Evolutionary conservation across 345 rosid genomes (phyloP).

Genomic region (Streptanthus diversifolius): DNA sequence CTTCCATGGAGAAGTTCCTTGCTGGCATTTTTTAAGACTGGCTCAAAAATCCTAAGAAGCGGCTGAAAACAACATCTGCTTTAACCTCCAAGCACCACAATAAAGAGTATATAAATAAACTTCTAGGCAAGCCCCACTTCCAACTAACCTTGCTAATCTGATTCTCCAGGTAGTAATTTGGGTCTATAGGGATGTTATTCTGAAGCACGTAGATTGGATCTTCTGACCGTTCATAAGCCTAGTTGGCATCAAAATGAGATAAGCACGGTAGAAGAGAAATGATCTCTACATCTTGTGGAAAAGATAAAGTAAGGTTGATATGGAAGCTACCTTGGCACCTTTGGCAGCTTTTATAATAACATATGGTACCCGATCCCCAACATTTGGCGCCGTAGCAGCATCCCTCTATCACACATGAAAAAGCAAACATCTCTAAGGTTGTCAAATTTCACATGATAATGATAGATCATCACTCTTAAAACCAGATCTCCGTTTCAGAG

Average conservation of each 20-base stretch:
- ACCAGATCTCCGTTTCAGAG: not conserved
- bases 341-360: slow-evolving; percentile 89
- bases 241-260: slow-evolving; percentile 25
- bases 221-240: slow-evolving; percentile 97
- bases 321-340: slow-evolving; percentile 83
- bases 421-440: slow-evolving; percentile 6
- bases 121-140: slow-evolving; percentile 2
- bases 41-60: slow-evolving; percentile 90
- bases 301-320: not conserved
- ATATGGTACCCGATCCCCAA: slow-evolving; percentile 97
- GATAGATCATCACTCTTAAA: not conserved
- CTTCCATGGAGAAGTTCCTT: slow-evolving; percentile 87
- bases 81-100: slow-evolving; percentile 6
- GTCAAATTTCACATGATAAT: slow-evolving; percentile 19
- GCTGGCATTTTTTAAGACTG: slow-evolving; percentile 92
- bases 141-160: slow-evolving; percentile 86
- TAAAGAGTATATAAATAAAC: slow-evolving; percentile 1
- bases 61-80: slow-evolving; percentile 55
- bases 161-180: slow-evolving; percentile 88
- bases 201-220: slow-evolving; percentile 93
- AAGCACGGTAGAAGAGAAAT: not conserved
- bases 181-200: slow-evolving; percentile 91
- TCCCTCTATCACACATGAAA: slow-evolving; percentile 63
- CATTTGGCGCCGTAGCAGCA: slow-evolving; percentile 97
- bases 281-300: not conserved